Evolutionary conservation across 2,329 filamentous ascomycete species (phyloP).

Genomic region (Aspergillus nomiae): DNA sequence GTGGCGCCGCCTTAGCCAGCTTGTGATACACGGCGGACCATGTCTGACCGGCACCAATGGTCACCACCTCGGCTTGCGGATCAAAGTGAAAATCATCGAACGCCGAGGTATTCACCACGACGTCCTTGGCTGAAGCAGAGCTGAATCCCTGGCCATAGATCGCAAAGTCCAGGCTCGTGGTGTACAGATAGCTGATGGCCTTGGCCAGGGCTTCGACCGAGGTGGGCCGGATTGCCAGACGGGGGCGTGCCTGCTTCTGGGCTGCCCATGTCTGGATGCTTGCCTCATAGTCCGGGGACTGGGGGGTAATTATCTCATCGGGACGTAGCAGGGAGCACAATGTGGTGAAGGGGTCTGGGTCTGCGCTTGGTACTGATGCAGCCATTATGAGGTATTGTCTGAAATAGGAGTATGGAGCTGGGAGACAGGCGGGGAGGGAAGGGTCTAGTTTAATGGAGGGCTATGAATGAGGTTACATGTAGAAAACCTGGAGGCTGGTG

Average conservation of each 20-base stretch:
- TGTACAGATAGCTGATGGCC: not conserved
- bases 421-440: too few species aligned
- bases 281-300: not conserved
- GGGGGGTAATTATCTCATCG: not conserved
- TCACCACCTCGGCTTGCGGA: not conserved
- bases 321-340: not conserved
- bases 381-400: too few species aligned
- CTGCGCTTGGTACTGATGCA: too few species aligned
- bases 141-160: not conserved
- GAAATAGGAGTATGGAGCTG: too few species aligned
- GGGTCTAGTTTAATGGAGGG: too few species aligned
- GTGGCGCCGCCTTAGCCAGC: not conserved
- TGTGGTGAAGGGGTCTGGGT: not conserved
- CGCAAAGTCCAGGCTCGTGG: not conserved
- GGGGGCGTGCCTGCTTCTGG: not conserved
- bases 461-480: too few species aligned
- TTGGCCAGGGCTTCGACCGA: not conserved
- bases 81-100: not conserved
- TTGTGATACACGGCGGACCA: not conserved
- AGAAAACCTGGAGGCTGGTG: too few species aligned
- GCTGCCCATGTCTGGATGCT: not conserved
- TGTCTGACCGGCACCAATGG: not conserved
- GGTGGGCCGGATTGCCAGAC: not conserved
- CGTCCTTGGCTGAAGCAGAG: not conserved
- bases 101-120: not conserved